phyloP scores from a whole-genome alignment of 805 yeast genomes.

The Myxozyma vanderwaltii region DNA sequence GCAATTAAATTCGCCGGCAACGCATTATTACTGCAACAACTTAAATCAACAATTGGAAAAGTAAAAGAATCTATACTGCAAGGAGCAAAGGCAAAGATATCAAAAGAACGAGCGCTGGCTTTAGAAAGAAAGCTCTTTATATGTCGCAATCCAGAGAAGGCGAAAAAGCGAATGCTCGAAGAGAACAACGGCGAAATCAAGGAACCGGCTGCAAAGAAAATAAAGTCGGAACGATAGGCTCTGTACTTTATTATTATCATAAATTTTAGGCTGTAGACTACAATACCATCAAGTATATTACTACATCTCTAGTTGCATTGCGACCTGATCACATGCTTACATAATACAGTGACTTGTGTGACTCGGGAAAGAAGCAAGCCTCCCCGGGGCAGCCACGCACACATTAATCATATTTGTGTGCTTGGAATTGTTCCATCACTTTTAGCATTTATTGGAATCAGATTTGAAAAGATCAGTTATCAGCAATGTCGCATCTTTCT shows the following conservation, averaged over 20 bases:
- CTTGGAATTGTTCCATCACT: constrained; percentile 2
- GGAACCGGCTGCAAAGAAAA: constrained; percentile 11
- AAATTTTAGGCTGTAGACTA: too few relatives aligned
- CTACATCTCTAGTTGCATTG: too few relatives aligned
- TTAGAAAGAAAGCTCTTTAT: constrained; percentile 43
- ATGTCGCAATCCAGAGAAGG: constrained; percentile 39
- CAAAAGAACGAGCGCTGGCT: constrained; percentile 41
- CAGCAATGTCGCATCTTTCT: constrained; percentile 31
- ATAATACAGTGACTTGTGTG: neutral
- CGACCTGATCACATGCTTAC: constrained; percentile 4
- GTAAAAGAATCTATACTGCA: constrained; percentile 31
- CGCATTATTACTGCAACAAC: constrained; percentile 33
- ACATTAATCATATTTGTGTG: neutral
- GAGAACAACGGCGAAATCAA: neutral
- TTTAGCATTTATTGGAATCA: neutral
- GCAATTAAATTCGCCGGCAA: constrained; percentile 56
- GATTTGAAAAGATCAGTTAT: neutral
- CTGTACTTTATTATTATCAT: too few relatives aligned
- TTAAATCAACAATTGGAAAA: constrained; percentile 5
- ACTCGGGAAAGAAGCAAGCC: neutral
- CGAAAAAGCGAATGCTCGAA: constrained; percentile 21
- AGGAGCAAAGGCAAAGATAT: constrained; percentile 32
- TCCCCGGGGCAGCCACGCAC: constrained; percentile 13
- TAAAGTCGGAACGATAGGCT: too few relatives aligned
- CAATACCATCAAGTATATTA: too few relatives aligned